Evolutionary conservation across 2,329 filamentous ascomycete species (phyloP), one percentile per base, ranked within the genome.

Genomic region (Myriosclerotinia curreyana): DNA sequence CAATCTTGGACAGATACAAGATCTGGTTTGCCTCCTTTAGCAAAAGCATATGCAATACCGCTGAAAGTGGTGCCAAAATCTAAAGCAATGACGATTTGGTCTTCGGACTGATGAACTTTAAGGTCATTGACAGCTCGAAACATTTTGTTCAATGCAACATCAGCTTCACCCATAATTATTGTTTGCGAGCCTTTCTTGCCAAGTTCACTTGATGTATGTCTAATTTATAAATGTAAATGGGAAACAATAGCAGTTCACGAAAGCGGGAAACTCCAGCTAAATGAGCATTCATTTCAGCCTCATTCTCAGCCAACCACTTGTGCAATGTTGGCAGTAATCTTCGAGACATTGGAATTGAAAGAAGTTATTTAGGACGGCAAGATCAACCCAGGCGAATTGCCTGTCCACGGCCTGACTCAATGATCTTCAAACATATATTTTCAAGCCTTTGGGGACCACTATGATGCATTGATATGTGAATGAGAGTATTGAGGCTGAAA

Each of bases 31-130:
- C 20, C 15, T 5, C 28, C 54, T 2, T 62, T 60, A 0, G 49
- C 49, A 49, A 70, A 69, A 0, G 65, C 65, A 48, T 66, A 70
- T 17, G 66, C 66, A 15, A 68, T 64, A 1, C 66, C 68, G 31
- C 64, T 65, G 61, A 61, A 68, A 0, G 68, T 70, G 0, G 67
- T 71, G 1, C 68, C 67, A 31, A 70, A 70, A 42, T 70, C 68
- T 12, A 70, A 22, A 25, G 40, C 65, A 28, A 71, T 53, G 0
- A 69, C 44, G 2, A 71, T 56, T 52, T 61, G 58, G 20, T 69
- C 65, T 8, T 66, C 61, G 5, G 56, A 52, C 11, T 64, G 20
- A 44, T 40, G 17, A 25, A 46, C 31, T 15, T 38, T 64, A 6
- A 52, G 62, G 22, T 34, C 46, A 17, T 42, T 51, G 5, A 53